Base-by-base conservation (phyloP, 1,139 yeast genomes). In the Lodderomyces pseudojiufengensis region DNA sequence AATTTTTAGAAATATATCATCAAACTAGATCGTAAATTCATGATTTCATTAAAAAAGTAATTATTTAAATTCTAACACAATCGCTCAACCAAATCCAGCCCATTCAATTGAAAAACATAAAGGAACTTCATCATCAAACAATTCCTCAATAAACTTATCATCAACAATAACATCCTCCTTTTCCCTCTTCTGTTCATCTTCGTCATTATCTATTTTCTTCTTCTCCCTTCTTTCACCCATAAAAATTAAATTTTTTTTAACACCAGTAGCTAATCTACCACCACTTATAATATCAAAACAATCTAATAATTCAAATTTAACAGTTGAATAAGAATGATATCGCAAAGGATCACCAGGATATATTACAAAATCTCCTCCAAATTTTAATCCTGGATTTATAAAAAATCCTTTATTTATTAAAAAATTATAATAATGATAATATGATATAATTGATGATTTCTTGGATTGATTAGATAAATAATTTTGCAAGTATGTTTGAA, bases 281-380 rank as follows among this genome's bases (percentile, higher is more conserved):
- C 95, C 88, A 18, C 83, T 80, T 1, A 87, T 78, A 22, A 88
- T 55, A 37, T 78, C 80, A 38, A 73, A 50, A 36, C 84, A 64
- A 26, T 72, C 63, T 43, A 68, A 52, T 32, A 70, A 68, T 22
- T 67, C 73, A 16, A 55, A 48, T 36, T 78, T 77, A 2, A 86
- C 84, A 6, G 86, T 80, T 43, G 81, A 72, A 56, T 90, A 96
- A 2, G 97, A 84, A 57, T 92, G 98, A 52, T 78, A 92, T 8
- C 95, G 61, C 40, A 92, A 63, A 2, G 97, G 95, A 54, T 92
- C 98, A 0, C 97, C 97, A 0, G 97, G 97, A 49, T 92, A 92
- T 2, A 92, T 88, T 36, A 92, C 76, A 50, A 79, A 87, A 40
- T 80, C 80, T 3, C 95, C 95, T 1, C 98, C 98, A 55, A 90